These are phyloP conservation scores for Acacia crassicarpa DNA, from an alignment of 306 rosid genomes.

Conservation along the genomic window DNA sequence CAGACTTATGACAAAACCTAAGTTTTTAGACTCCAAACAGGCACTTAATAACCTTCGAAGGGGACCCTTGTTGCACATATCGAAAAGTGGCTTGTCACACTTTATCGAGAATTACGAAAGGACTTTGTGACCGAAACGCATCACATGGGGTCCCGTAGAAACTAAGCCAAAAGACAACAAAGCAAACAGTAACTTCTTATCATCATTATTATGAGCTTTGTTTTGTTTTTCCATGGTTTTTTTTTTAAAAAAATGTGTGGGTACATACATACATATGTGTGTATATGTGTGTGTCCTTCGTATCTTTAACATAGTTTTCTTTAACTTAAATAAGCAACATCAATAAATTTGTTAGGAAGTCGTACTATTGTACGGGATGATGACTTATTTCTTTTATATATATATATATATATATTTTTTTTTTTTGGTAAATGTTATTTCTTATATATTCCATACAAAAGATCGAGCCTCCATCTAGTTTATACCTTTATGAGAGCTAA, in stretches of 20 bases:
- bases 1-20: too few relatives aligned
- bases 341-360: neutral
- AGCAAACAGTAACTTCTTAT: constrained; percentile 9
- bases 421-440: too few relatives aligned
- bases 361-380: neutral
- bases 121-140: constrained; percentile 45
- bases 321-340: neutral
- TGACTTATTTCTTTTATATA: neutral
- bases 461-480: neutral
- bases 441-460: neutral
- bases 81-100: constrained; percentile 67
- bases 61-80: constrained; percentile 46
- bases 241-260: too few relatives aligned
- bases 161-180: constrained; percentile 40
- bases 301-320: neutral
- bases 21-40: too few relatives aligned
- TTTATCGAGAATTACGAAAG: constrained; percentile 84
- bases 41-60: neutral
- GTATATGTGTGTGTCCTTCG: neutral
- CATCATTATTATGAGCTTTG: constrained; percentile 13
- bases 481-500: neutral
- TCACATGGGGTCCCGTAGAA: constrained; percentile 66
- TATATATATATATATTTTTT: too few relatives aligned
- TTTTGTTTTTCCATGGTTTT: neutral
- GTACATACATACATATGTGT: neutral